Evolutionary conservation across 352 stramenopile genomes (phyloP).

Genomic region (Peronospora tabacina): DNA sequence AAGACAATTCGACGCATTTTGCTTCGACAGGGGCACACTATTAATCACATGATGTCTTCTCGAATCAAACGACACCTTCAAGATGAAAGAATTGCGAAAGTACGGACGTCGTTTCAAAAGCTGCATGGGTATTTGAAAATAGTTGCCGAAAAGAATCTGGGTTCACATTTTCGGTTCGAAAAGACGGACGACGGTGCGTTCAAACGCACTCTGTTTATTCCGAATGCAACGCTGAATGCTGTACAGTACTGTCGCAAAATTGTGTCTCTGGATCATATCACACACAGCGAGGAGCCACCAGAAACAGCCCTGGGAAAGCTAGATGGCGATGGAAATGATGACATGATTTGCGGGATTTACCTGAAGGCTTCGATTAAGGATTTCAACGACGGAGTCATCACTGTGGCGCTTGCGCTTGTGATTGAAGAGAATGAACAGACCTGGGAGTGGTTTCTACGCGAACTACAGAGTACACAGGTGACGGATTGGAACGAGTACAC

Average conservation of each 20-base stretch:
- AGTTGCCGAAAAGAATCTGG: conserved; percentile 60
- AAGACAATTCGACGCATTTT: conserved; percentile 68
- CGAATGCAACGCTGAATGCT: conserved; percentile 40
- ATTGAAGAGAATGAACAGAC: conserved; percentile 53
- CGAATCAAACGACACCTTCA: conserved; percentile 70
- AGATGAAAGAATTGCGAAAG: conserved; percentile 44
- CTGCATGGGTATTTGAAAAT: conserved; percentile 53
- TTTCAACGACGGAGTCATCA: conserved; percentile 61
- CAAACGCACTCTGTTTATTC: conserved; percentile 56
- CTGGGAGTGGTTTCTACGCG: conserved; percentile 71
- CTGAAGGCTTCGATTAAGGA: conserved; percentile 66
- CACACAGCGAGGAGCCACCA: conserved; percentile 28
- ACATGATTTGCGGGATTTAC: conserved; percentile 64
- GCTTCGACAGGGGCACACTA: conserved; percentile 55
- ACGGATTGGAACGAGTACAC: conserved; percentile 59
- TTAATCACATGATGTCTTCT: conserved; percentile 82
- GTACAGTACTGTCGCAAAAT: conserved; percentile 57
- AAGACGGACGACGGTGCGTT: conserved; percentile 44
- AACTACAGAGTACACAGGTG: conserved; percentile 34
- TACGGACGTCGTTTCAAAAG: conserved; percentile 61
- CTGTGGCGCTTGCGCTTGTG: conserved; percentile 62
- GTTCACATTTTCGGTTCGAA: conserved; percentile 49
- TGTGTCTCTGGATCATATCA: conserved; percentile 52
- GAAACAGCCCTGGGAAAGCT: conserved; percentile 37
- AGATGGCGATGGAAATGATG: conserved; percentile 54